Percentiles rank a stretch among this genome's conserved stretches.
Evolutionary conservation across 2,329 filamentous ascomycete genomes (phyloP).

Genomic region (Exophiala bonariae): DNA sequence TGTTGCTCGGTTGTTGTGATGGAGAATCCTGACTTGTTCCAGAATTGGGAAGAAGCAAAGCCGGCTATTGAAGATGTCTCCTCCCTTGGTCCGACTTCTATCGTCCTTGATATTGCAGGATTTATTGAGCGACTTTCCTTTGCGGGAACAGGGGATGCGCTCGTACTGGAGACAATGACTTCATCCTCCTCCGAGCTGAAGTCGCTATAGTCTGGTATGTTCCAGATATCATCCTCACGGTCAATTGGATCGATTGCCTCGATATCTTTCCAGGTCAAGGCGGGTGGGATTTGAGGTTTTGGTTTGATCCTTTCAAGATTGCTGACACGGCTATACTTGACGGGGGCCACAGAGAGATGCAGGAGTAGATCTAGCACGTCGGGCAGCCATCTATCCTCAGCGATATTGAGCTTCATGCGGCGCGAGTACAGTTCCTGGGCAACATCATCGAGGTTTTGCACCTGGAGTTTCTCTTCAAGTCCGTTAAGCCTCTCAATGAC

Average conservation of each 20-base stretch:
- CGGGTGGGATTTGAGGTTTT: slow-evolving; percentile 44
- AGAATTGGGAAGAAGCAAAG: slow-evolving; percentile 50
- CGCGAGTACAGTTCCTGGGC: slow-evolving; percentile 67
- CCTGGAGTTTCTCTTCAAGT: slow-evolving; percentile 80
- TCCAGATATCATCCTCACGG: slow-evolving; percentile 68
- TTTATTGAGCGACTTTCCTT: slow-evolving; percentile 8
- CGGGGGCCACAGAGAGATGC: slow-evolving; percentile 77
- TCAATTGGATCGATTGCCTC: slow-evolving; percentile 73
- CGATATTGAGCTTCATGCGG: slow-evolving; percentile 58
- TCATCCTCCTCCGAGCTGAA: slow-evolving; percentile 53
- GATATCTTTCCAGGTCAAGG: slow-evolving; percentile 77
- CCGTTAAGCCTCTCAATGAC: slow-evolving; percentile 66
- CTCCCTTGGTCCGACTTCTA: slow-evolving; percentile 7
- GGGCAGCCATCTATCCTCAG: slow-evolving; percentile 67
- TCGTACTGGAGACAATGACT: slow-evolving; percentile 15
- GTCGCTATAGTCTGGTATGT: slow-evolving; percentile 63
- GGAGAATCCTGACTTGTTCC: slow-evolving; percentile 33
- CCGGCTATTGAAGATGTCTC: slow-evolving; percentile 27
- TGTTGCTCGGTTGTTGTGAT: slow-evolving; percentile 66
- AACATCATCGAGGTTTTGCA: slow-evolving; percentile 76
- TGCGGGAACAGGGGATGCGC: slow-evolving; percentile 11
- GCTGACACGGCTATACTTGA: slow-evolving; percentile 65
- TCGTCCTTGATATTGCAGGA: slow-evolving; percentile 13
- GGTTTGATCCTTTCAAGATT: slow-evolving; percentile 60
- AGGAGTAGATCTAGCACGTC: slow-evolving; percentile 78